These are phyloP conservation scores for Xylona heveae DNA, from an alignment of 495 filamentous ascomycete genomes.

Conservation along the genomic window DNA sequence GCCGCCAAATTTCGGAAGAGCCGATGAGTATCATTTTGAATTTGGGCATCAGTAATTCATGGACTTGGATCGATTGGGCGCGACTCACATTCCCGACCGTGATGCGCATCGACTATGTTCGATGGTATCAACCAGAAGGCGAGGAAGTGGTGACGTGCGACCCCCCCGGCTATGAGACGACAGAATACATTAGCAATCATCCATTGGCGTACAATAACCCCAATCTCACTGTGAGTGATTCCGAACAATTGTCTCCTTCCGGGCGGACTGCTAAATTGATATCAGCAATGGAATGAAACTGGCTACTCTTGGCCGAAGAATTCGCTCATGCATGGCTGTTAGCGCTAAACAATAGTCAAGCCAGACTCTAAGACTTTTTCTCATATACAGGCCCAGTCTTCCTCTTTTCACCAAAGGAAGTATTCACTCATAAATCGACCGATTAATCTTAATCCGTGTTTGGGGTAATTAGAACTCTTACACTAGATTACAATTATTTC, in stretches of 20 bases:
- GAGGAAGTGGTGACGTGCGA: constrained; percentile 5
- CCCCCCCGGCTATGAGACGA: constrained; percentile 7
- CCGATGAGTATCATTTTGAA: constrained; percentile 14
- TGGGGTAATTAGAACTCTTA: too few relatives aligned
- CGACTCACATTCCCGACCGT: constrained; percentile 10
- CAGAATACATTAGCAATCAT: constrained; percentile 5
- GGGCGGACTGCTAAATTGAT: neutral
- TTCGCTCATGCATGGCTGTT: constrained; percentile 11
- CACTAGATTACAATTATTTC: too few relatives aligned
- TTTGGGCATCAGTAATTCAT: constrained; percentile 11
- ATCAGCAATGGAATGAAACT: constrained; percentile 14
- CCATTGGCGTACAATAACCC: constrained; percentile 6
- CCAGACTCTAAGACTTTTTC: too few relatives aligned
- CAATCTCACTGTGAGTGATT: constrained; percentile 2
- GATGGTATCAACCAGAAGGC: constrained; percentile 6
- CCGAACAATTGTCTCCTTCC: neutral
- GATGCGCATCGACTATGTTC: constrained; percentile 10
- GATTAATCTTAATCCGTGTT: too few relatives aligned
- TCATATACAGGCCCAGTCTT: too few relatives aligned
- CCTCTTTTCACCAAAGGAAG: too few relatives aligned
- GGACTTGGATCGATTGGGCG: constrained; percentile 11
- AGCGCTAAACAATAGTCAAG: too few relatives aligned
- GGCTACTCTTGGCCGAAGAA: constrained; percentile 16
- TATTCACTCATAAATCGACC: too few relatives aligned
- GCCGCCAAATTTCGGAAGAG: constrained; percentile 12